Percentiles rank a stretch among this genome's conserved stretches.
These are phyloP conservation scores for Byssothecium circinans DNA, from an alignment of 2,329 filamentous ascomycete species.

Conservation along the genomic window DNA sequence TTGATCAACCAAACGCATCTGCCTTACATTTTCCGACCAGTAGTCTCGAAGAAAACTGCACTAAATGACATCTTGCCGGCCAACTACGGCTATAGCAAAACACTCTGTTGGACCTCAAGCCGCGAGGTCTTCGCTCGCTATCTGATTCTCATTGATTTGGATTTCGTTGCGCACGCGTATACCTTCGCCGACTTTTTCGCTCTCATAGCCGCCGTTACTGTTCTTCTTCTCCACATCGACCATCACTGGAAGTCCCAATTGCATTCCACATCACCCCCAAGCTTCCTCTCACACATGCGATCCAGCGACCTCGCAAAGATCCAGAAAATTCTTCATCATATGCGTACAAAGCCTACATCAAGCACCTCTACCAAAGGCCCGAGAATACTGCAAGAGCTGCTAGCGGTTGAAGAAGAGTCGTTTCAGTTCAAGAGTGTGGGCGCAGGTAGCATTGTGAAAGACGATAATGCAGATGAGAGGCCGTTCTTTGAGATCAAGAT, in stretches of 20 bases:
- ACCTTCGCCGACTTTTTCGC: no score
- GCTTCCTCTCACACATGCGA: constrained; percentile 4
- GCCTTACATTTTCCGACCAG: no score
- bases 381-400: not conserved
- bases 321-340: not conserved
- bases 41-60: no score
- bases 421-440: constrained; percentile 3
- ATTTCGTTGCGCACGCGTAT: no score
- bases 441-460: constrained; percentile 2
- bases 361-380: constrained; percentile 2
- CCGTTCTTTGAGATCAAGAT: constrained; percentile 6
- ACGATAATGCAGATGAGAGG: not conserved
- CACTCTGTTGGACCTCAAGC: no score
- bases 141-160: no score
- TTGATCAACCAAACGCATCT: no score
- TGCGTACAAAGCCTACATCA: not conserved
- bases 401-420: constrained; percentile 4
- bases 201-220: no score
- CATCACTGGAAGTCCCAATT: constrained; percentile 4
- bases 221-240: constrained; percentile 2
- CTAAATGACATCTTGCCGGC: no score
- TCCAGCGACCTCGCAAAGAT: constrained; percentile 3
- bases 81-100: no score
- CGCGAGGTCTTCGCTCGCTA: no score
- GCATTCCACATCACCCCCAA: not conserved